Evolutionary conservation across 2,329 filamentous ascomycete genomes (phyloP).

Genomic region (Tolypocladium endophyticum): DNA sequence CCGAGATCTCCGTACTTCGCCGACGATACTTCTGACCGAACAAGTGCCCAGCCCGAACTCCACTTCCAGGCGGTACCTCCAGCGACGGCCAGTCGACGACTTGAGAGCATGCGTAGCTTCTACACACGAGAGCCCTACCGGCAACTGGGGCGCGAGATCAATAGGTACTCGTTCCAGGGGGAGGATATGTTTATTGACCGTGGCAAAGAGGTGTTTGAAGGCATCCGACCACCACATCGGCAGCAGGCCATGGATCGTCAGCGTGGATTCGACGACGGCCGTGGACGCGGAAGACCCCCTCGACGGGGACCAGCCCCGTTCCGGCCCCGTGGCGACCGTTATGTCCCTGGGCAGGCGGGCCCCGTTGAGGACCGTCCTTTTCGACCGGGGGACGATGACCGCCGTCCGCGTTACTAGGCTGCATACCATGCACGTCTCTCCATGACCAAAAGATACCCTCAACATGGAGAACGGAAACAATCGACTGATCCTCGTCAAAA

Average conservation of each 20-base stretch:
- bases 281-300: conserved; percentile 16
- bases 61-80: background rate
- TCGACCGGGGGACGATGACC: conserved; percentile 1
- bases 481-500: background rate
- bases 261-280: conserved; percentile 18
- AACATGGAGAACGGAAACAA: too few relatives aligned
- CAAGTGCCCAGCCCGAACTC: background rate
- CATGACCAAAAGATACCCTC: background rate
- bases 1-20: background rate
- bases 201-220: conserved; percentile 59
- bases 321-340: conserved; percentile 10
- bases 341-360: conserved; percentile 6
- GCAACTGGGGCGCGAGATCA: conserved; percentile 39
- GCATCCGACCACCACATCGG: conserved; percentile 49
- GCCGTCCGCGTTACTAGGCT: background rate
- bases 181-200: conserved; percentile 57
- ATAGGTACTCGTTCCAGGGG: conserved; percentile 65
- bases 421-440: background rate
- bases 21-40: background rate
- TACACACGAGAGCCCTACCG: conserved; percentile 31
- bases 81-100: conserved; percentile 47
- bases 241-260: conserved; percentile 27
- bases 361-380: conserved; percentile 7
- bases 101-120: conserved; percentile 43
- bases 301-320: conserved; percentile 12